phyloP scores from a whole-genome alignment of 306 rosid species.

The Pyrus pyrifolia region DNA sequence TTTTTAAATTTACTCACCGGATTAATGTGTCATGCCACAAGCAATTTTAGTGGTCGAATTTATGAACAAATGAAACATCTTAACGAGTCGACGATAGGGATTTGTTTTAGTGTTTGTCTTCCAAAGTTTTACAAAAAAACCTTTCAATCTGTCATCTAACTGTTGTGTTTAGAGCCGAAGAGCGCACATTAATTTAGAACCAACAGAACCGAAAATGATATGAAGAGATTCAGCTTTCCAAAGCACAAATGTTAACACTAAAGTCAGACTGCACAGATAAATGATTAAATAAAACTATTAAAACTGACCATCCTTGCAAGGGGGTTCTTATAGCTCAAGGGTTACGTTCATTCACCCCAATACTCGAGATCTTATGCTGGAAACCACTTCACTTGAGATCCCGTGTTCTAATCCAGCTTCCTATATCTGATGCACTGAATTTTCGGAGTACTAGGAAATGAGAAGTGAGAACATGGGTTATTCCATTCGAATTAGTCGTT shows the following conservation, averaged over 20 bases:
- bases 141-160: neutral
- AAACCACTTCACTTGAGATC: too few species aligned
- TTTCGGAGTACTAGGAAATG: neutral
- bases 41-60: neutral
- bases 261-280: neutral
- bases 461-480: neutral
- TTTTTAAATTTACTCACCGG: neutral
- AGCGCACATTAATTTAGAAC: neutral
- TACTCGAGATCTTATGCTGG: too few species aligned
- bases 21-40: neutral
- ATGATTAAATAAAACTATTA: too few species aligned
- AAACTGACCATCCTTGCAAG: too few species aligned
- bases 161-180: neutral
- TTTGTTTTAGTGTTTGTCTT: neutral
- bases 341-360: too few species aligned
- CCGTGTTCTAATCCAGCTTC: too few species aligned
- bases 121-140: neutral
- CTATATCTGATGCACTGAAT: too few species aligned
- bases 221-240: neutral
- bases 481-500: neutral
- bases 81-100: too few species aligned
- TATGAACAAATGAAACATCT: neutral
- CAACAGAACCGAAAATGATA: neutral
- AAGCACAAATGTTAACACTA: neutral
- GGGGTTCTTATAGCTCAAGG: too few species aligned